Conservation (phyloP, 2,329 filamentous ascomycete species). For the Fusarium sp. region DNA sequence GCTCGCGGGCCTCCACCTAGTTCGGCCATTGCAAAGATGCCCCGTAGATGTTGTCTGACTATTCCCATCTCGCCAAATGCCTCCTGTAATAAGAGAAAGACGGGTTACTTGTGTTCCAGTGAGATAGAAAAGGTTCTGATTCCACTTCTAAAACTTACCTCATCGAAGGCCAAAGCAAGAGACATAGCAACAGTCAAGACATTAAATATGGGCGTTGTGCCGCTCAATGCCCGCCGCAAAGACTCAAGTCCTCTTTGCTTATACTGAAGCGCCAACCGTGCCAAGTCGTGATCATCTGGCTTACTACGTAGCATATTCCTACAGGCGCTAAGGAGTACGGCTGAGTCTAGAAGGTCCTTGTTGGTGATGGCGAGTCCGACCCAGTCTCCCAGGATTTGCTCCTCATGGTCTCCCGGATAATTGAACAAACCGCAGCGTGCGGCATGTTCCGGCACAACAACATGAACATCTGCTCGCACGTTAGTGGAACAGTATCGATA, state of each 20-base stretch:
- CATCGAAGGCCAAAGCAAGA: slow-evolving; percentile 21
- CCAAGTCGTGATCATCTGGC: not conserved
- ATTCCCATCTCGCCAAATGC: not conserved
- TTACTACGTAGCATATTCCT: not conserved
- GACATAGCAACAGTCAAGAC: slow-evolving; percentile 4
- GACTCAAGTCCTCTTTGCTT: slow-evolving; percentile 15
- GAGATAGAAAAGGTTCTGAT: no score
- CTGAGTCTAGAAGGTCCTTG: slow-evolving; percentile 15
- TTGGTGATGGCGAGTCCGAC: slow-evolving; percentile 23
- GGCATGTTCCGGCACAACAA: slow-evolving; percentile 8
- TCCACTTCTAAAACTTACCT: not conserved
- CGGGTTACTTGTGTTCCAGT: not conserved
- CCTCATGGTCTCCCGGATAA: not conserved
- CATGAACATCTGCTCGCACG: not conserved
- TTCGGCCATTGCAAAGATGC: not conserved
- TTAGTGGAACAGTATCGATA: not conserved
- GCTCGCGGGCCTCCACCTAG: not conserved
- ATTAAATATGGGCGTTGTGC: not conserved
- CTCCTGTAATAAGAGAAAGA: not conserved
- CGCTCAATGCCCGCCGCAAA: slow-evolving; percentile 2
- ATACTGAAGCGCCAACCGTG: slow-evolving; percentile 10
- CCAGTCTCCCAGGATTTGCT: slow-evolving; percentile 17
- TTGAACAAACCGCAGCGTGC: not conserved
- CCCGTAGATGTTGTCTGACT: not conserved
- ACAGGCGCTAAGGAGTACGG: slow-evolving; percentile 17